Evolutionary conservation across 257 asterid species (phyloP).

Genomic region (Fraxinus quadrangulata): DNA sequence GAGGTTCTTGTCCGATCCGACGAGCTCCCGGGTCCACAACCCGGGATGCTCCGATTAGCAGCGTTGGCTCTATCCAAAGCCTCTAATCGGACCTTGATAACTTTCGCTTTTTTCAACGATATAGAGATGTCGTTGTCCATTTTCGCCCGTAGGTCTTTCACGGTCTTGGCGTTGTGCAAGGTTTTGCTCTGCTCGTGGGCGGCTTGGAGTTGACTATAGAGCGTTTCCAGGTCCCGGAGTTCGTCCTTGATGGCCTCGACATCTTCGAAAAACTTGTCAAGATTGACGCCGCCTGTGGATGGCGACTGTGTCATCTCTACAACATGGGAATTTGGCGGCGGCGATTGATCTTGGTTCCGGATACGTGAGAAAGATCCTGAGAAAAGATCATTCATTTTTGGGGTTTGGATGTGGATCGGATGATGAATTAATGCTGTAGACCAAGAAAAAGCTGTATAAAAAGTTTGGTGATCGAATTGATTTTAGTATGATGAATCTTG

Average conservation of each 20-base stretch:
- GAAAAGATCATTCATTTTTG: neutral
- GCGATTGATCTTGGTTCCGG: neutral
- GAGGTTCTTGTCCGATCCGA: slow-evolving; percentile 70
- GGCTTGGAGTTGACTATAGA: slow-evolving; percentile 24
- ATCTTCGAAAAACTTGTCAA: slow-evolving; percentile 40
- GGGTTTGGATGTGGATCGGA: neutral
- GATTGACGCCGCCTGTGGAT: slow-evolving; percentile 33
- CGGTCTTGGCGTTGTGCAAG: slow-evolving; percentile 36
- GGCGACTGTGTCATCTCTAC: slow-evolving; percentile 28
- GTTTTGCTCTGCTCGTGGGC: slow-evolving; percentile 43
- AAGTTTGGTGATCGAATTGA: neutral
- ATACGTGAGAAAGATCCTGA: neutral
- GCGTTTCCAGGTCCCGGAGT: slow-evolving; percentile 31
- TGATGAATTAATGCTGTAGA: neutral
- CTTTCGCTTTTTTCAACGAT: slow-evolving; percentile 54
- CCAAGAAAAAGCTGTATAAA: neutral
- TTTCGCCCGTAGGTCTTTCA: slow-evolving; percentile 33
- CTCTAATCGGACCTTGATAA: slow-evolving; percentile 56
- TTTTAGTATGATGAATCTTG: neutral
- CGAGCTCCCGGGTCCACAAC: slow-evolving; percentile 74
- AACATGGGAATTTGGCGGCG: neutral
- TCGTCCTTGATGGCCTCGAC: slow-evolving; percentile 40
- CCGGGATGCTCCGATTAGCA: slow-evolving; percentile 59
- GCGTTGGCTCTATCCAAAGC: slow-evolving; percentile 60
- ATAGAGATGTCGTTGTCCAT: slow-evolving; percentile 37